Evolutionary conservation across 768 basidiomycete species (phyloP), one percentile per base, ranked within the genome.

Genomic region (Omphalotus guepiniiformis): DNA sequence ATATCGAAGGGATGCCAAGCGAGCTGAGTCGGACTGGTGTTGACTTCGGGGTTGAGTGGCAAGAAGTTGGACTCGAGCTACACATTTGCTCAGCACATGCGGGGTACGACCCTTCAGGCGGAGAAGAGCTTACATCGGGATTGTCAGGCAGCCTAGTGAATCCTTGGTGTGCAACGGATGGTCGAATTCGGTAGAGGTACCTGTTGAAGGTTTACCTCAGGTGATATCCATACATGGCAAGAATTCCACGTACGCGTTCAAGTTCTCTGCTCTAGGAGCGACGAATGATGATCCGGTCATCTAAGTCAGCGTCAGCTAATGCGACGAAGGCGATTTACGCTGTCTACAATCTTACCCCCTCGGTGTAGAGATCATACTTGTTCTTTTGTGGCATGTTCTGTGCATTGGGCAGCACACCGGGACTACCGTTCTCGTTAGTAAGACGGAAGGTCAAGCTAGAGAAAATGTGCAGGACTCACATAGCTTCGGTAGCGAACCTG

Each of bases 171-270:
- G 81, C 80, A 18, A 85, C 82, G 6, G 81, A 82, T 3, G 82
- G 82, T 23, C 81, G 74, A 50, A 85, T 82, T 25, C 82, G 79
- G 61, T 85, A 85, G 8, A 83, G 51, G 77, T 79, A 84, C 9
- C 80, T 82, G 53, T 0, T 39, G 22, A 21, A 34, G n/a, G n/a
- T n/a, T 25, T 39, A 15, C 12, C 18, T 21, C 23, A 32, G 35
- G 8, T 35, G 8, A 21, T 15, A 22, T 18, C 22, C 19, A 47
- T 30, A 39, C 25, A 47, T 1, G n/a, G n/a, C n/a, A 40, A 27
- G 32, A 37, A n/a, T n/a, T n/a, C n/a, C 21, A 67, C 78, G 27
- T 56, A 82, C 75, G 71, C 63, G 49, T 71, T 71, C 51, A 75
- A 63, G 52, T 79, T 82, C 54, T 80, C 69, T 4, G 62, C 65